Evolutionary conservation across 352 stramenopile species (phyloP).

Genomic region (Phytophthora chlamydospora): DNA sequence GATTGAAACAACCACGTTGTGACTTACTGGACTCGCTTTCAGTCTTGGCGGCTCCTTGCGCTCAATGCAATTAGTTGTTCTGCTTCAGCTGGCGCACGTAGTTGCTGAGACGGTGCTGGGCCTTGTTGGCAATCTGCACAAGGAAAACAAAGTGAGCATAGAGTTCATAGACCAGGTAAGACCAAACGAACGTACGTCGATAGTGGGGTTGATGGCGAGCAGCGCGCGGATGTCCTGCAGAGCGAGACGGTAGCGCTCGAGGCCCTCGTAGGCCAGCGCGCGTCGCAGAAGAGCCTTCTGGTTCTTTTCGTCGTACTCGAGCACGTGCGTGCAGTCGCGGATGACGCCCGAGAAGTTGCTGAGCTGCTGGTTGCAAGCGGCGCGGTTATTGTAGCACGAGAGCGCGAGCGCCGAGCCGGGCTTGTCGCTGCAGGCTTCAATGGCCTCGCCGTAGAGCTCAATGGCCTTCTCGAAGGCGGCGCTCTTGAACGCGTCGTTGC

Average conservation of each 20-base stretch:
- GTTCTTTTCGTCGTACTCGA: constrained; percentile 94
- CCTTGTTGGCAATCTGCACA: constrained; percentile 85
- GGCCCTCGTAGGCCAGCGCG: constrained; percentile 94
- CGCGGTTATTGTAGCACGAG: constrained; percentile 95
- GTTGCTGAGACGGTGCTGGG: constrained; percentile 88
- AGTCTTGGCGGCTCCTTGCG: constrained; percentile 5
- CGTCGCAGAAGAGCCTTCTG: constrained; percentile 95
- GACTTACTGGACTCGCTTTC: background rate
- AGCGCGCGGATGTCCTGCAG: constrained; percentile 89
- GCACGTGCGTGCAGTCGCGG: constrained; percentile 93
- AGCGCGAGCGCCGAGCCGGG: constrained; percentile 83
- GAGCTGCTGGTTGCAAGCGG: constrained; percentile 97
- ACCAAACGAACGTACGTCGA: constrained; percentile 62
- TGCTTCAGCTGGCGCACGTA: constrained; percentile 90
- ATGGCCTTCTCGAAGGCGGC: constrained; percentile 92
- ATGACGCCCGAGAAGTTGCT: constrained; percentile 97
- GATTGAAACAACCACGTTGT: background rate
- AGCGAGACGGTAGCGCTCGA: constrained; percentile 93
- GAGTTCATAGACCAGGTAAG: constrained; percentile 4
- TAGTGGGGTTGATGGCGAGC: constrained; percentile 87
- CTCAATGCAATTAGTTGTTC: constrained; percentile 53
- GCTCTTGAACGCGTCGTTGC: constrained; percentile 94
- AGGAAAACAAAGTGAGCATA: constrained; percentile 9
- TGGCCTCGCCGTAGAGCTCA: constrained; percentile 92
- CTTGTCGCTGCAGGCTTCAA: constrained; percentile 81